Conservation (phyloP, 805 yeast species). For the Jamesozyma lodderae region DNA sequence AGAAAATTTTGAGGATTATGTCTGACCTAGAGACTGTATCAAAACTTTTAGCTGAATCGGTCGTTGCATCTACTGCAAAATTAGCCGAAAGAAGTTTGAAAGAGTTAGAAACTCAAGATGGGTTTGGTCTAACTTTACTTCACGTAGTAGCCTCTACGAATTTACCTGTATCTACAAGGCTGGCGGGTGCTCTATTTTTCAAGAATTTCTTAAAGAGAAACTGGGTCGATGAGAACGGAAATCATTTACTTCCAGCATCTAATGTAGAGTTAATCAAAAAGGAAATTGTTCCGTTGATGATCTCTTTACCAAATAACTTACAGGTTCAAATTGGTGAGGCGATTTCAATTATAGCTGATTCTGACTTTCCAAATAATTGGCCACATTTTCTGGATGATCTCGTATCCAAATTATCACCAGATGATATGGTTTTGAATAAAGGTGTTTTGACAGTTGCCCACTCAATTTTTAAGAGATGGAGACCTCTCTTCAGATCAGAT, state of each 20-base stretch:
- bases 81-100: slow-evolving; percentile 58
- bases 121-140: slow-evolving; percentile 67
- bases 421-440: slow-evolving; percentile 66
- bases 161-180: slow-evolving; percentile 47
- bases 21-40: slow-evolving; percentile 47
- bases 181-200: slow-evolving; percentile 86
- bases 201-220: slow-evolving; percentile 76
- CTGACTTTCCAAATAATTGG: slow-evolving; percentile 94
- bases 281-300: slow-evolving; percentile 82
- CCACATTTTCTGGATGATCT: slow-evolving; percentile 63
- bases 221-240: slow-evolving; percentile 90
- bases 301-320: slow-evolving; percentile 62
- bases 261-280: slow-evolving; percentile 64
- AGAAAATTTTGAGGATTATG: no score
- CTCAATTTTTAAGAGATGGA: slow-evolving; percentile 93
- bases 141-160: slow-evolving; percentile 64
- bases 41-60: slow-evolving; percentile 50
- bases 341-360: slow-evolving; percentile 84
- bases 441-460: slow-evolving; percentile 90
- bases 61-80: slow-evolving; percentile 54
- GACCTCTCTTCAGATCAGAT: slow-evolving; percentile 87
- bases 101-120: slow-evolving; percentile 53
- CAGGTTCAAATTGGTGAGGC: slow-evolving; percentile 96
- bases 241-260: slow-evolving; percentile 46
- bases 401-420: slow-evolving; percentile 51